These are phyloP conservation scores for Cyclocybe aegerita DNA, from an alignment of 768 basidiomycete genomes.

Conservation along the genomic window DNA sequence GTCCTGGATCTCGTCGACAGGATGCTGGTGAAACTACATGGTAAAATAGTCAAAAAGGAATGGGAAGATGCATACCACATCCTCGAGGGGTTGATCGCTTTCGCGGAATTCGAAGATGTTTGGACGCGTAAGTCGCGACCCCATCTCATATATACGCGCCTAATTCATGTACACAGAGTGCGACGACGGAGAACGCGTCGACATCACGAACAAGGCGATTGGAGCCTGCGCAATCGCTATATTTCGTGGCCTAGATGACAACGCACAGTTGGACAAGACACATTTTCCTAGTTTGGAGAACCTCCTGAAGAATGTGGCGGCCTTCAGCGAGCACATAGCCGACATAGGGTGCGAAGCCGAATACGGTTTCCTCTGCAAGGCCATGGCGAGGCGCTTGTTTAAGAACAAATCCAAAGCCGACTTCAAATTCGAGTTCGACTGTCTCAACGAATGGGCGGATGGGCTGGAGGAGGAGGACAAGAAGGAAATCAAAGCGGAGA, in stretches of 20 bases:
- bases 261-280: constrained; percentile 25
- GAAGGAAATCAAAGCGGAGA: constrained; percentile 13
- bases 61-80: constrained; percentile 31
- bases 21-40: constrained; percentile 24
- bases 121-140: constrained; percentile 29
- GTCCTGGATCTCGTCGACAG: constrained; percentile 35
- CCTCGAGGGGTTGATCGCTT: constrained; percentile 32
- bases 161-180: constrained; percentile 20
- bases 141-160: neutral
- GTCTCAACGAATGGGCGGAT: constrained; percentile 29
- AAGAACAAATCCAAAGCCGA: constrained; percentile 26
- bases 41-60: constrained; percentile 30
- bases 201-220: constrained; percentile 30
- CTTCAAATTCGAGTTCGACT: constrained; percentile 25
- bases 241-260: constrained; percentile 29
- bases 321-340: constrained; percentile 28
- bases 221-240: constrained; percentile 32
- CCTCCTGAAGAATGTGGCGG: constrained; percentile 25
- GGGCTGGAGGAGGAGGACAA: constrained; percentile 22
- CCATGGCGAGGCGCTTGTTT: constrained; percentile 31
- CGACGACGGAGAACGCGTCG: constrained; percentile 30
- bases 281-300: constrained; percentile 31
- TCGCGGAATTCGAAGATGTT: constrained; percentile 25
- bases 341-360: constrained; percentile 18
- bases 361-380: constrained; percentile 32